These are phyloP conservation scores for Rhodomyrtus tomentosa DNA, from an alignment of 345 rosid genomes.

Conservation along the genomic window DNA sequence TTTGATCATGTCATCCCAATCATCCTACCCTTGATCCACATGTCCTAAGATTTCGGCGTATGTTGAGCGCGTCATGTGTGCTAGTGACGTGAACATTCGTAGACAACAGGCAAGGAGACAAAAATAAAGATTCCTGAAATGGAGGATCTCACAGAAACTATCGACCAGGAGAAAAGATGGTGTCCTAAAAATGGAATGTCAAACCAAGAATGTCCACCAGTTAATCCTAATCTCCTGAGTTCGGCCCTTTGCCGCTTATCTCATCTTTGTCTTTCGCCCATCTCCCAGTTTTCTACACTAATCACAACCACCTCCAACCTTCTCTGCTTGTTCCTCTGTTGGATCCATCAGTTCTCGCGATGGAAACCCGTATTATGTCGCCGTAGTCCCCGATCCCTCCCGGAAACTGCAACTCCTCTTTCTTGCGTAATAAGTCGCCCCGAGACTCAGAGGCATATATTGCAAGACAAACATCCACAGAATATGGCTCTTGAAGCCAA, in stretches of 20 bases:
- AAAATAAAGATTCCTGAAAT: conserved; percentile 13
- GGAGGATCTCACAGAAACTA: conserved; percentile 18
- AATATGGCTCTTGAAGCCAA: conserved; percentile 14
- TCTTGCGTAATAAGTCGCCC: neutral
- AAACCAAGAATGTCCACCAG: neutral
- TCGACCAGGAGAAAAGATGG: conserved; percentile 13
- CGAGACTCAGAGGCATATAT: neutral
- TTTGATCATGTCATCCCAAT: too few relatives aligned
- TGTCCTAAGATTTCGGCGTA: neutral
- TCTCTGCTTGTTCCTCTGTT: neutral
- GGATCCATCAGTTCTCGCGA: neutral
- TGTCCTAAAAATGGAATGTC: conserved; percentile 7
- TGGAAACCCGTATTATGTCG: neutral
- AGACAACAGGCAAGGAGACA: neutral
- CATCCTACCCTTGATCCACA: neutral
- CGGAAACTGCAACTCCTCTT: neutral
- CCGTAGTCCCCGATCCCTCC: neutral
- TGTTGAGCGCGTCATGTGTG: neutral
- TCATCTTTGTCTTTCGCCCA: neutral
- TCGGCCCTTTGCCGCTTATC: neutral
- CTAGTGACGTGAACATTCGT: neutral
- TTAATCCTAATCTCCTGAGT: neutral
- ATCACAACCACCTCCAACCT: neutral
- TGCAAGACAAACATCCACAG: neutral
- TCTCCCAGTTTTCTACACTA: neutral